A percentile compares a stretch with the other conserved stretches of the same genome.
phyloP scores from a whole-genome alignment of 768 basidiomycete species.

The Lentinula guzmanii region DNA sequence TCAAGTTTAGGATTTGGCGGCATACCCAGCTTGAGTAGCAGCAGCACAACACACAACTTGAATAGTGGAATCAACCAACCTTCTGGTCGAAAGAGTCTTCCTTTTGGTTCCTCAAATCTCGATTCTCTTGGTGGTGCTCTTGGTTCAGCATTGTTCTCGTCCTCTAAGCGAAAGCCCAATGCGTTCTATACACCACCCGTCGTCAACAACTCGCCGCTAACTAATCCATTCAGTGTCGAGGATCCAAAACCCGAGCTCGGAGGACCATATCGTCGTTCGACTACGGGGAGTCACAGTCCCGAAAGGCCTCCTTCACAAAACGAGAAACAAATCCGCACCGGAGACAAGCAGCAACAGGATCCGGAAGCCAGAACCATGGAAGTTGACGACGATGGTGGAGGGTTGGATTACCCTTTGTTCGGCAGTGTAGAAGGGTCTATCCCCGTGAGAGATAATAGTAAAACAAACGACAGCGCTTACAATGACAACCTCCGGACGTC shows the following conservation, averaged over 20 bases:
- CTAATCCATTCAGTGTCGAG: background rate
- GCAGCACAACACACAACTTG: background rate
- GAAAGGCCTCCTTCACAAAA: background rate
- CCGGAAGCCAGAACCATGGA: background rate
- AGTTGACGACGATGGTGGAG: background rate
- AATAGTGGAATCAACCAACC: slow-evolving; percentile 5
- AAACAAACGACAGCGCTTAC: background rate
- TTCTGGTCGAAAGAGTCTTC: slow-evolving; percentile 8
- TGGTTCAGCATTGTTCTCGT: slow-evolving; percentile 31
- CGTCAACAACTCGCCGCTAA: background rate
- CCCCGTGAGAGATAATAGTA: background rate
- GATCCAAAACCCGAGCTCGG: background rate
- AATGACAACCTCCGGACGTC: background rate
- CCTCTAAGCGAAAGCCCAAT: slow-evolving; percentile 50
- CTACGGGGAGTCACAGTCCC: background rate
- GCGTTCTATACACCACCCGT: slow-evolving; percentile 61
- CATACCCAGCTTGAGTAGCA: background rate
- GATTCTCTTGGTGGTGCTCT: slow-evolving; percentile 3
- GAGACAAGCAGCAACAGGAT: background rate
- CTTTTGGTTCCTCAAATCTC: background rate
- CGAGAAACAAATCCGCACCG: background rate
- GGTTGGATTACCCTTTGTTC: slow-evolving; percentile 1
- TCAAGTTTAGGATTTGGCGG: background rate
- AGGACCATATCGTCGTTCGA: background rate
- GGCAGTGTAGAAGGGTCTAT: background rate